Conservation (phyloP, 345 rosid genomes). For the Aurinia saxatilis region DNA sequence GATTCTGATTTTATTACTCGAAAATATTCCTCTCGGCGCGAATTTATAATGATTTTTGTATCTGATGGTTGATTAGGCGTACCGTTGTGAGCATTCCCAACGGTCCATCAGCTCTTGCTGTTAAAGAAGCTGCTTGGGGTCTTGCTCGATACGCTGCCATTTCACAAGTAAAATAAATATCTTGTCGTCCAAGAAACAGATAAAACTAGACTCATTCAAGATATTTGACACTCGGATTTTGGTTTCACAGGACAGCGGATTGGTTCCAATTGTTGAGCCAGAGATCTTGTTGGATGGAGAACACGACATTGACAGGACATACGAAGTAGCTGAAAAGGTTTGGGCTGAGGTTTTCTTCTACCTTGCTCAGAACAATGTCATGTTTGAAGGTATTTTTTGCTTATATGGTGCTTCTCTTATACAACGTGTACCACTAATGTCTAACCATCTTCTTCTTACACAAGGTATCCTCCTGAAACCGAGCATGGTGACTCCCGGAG, state of each 20-base stretch:
- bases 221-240: neutral
- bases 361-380: slow-evolving; percentile 90
- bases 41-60: neutral
- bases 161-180: slow-evolving; percentile 49
- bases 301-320: slow-evolving; percentile 84
- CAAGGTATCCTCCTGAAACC: slow-evolving; percentile 81
- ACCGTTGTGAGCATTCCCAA: slow-evolving; percentile 99
- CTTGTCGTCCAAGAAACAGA: slow-evolving; percentile 6
- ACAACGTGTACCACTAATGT: neutral
- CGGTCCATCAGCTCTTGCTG: slow-evolving; percentile 91
- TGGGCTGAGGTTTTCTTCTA: slow-evolving; percentile 99
- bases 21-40: neutral
- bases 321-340: slow-evolving; percentile 88
- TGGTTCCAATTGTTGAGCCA: slow-evolving; percentile 99
- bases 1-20: neutral
- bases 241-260: slow-evolving; percentile 66
- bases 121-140: slow-evolving; percentile 99
- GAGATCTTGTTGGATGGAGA: slow-evolving; percentile 97
- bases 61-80: slow-evolving; percentile 53
- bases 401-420: neutral
- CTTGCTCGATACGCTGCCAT: slow-evolving; percentile 96
- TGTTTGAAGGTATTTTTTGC: slow-evolving; percentile 61
- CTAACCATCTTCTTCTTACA: neutral
- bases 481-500: slow-evolving; percentile 99
- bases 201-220: neutral